A percentile compares a stretch with the other conserved stretches of the same genome.
Evolutionary conservation across 257 asterid species (phyloP).

Genomic region (Apocynum venetum): DNA sequence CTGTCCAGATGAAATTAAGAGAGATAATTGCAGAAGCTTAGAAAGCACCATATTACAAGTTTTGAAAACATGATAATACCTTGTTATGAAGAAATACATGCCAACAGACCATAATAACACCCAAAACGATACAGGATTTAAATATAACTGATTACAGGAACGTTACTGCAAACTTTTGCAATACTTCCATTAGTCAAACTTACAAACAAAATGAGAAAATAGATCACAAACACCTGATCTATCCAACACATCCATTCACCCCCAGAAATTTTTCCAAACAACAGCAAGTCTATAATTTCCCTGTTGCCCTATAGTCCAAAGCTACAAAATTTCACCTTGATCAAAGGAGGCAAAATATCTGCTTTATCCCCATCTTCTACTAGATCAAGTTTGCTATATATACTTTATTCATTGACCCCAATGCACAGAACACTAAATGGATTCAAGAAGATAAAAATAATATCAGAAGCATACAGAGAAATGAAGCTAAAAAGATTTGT

Average conservation of each 20-base stretch:
- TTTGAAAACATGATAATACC: background rate
- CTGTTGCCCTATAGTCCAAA: background rate
- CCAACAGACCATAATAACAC: too few relatives aligned
- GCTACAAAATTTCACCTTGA: background rate
- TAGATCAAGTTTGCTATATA: background rate
- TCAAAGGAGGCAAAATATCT: background rate
- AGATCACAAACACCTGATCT: background rate
- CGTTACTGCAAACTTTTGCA: background rate
- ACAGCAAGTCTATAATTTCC: background rate
- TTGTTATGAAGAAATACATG: too few relatives aligned
- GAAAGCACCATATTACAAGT: background rate
- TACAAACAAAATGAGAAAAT: background rate
- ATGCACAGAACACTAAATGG: background rate
- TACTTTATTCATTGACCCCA: background rate
- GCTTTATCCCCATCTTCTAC: background rate
- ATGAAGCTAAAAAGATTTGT: background rate
- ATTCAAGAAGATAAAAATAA: background rate
- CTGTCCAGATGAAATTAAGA: conserved; percentile 3
- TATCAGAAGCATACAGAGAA: background rate
- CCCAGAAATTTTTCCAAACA: background rate
- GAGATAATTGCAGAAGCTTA: background rate
- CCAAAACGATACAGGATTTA: background rate
- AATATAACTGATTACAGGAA: background rate
- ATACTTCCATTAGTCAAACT: background rate
- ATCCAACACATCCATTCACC: background rate